A percentile compares a stretch with the other conserved stretches of the same genome.
phyloP scores from a whole-genome alignment of 352 stramenopile species.

The Phytopythium chamaehyphon region DNA sequence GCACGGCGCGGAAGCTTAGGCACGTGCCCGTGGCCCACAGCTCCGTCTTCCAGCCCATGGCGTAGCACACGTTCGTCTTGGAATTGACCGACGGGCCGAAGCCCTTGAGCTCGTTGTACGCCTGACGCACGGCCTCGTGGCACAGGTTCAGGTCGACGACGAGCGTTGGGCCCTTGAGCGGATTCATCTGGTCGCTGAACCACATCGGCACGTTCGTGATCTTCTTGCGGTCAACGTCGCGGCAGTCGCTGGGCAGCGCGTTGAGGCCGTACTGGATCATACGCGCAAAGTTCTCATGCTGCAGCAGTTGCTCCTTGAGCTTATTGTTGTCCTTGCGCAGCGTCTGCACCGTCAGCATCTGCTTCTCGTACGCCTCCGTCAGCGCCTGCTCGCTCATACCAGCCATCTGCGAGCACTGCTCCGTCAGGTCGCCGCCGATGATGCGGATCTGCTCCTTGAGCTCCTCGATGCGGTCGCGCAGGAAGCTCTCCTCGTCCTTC shows the following conservation, averaged over 20 bases:
- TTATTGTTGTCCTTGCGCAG: constrained; percentile 84
- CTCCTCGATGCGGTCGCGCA: constrained; percentile 77
- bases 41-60: constrained; percentile 85
- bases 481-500: constrained; percentile 79
- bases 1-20: constrained; percentile 67
- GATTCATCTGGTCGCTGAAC: constrained; percentile 81
- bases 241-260: constrained; percentile 67
- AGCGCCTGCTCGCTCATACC: constrained; percentile 78
- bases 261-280: constrained; percentile 86
- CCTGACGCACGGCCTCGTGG: constrained; percentile 72
- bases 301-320: constrained; percentile 73
- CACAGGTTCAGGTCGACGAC: constrained; percentile 75
- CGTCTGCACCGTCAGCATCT: constrained; percentile 76
- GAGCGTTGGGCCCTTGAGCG: constrained; percentile 66
- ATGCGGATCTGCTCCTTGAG: constrained; percentile 84
- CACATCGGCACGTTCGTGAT: constrained; percentile 67
- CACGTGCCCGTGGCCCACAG: constrained; percentile 74
- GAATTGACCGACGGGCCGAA: constrained; percentile 74
- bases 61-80: constrained; percentile 83
- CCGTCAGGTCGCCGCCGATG: constrained; percentile 69
- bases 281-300: constrained; percentile 82
- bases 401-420: constrained; percentile 78
- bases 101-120: constrained; percentile 74
- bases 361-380: constrained; percentile 78
- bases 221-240: constrained; percentile 76